Percentiles rank a stretch among this genome's conserved stretches.
These are phyloP conservation scores for Jamesozyma hellenica DNA, from an alignment of 805 yeast genomes.

Conservation along the genomic window DNA sequence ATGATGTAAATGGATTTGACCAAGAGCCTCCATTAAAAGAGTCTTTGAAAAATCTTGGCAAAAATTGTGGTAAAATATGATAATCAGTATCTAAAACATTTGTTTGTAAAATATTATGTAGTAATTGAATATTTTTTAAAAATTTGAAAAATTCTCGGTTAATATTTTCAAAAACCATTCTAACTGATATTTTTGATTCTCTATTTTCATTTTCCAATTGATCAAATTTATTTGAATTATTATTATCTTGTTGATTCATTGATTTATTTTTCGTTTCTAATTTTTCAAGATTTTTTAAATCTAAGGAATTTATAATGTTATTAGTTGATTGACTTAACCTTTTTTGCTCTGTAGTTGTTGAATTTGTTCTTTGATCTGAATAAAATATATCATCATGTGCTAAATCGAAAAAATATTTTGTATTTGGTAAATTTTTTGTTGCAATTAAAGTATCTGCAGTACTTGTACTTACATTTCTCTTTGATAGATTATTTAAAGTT, in stretches of 20 bases:
- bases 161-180: conserved; percentile 10
- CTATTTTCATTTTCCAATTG: not conserved
- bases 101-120: conserved; percentile 22
- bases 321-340: not conserved
- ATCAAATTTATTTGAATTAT: not conserved
- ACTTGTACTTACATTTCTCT: conserved; percentile 13
- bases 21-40: conserved; percentile 73
- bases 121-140: conserved; percentile 22
- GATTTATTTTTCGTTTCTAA: no score
- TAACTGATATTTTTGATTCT: conserved; percentile 2
- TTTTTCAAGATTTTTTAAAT: not conserved
- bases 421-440: not conserved
- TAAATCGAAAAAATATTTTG: conserved; percentile 2
- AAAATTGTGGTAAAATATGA: conserved; percentile 44
- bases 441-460: conserved; percentile 12
- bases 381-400: not conserved
- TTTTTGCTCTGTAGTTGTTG: not conserved
- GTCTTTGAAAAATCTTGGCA: conserved; percentile 57
- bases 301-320: not conserved
- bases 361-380: not conserved
- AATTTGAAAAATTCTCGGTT: conserved; percentile 25
- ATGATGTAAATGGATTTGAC: conserved; percentile 52
- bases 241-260: not conserved
- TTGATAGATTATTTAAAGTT: not conserved
- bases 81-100: conserved; percentile 13